Base-by-base conservation (phyloP, 2,329 filamentous ascomycete genomes). In the Microsporum audouinii region DNA sequence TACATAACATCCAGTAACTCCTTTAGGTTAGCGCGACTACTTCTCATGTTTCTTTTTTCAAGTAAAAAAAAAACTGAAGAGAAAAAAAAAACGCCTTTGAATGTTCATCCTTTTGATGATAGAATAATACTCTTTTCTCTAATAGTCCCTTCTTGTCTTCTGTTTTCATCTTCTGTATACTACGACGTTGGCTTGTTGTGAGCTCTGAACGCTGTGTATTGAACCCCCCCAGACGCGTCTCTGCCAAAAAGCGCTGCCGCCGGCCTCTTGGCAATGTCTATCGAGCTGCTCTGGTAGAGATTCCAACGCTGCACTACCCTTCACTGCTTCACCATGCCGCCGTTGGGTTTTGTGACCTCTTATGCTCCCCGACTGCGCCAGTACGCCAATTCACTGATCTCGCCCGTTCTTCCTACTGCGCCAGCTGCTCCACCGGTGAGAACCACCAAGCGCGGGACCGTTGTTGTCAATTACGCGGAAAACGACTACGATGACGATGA, bases 381-480 rank as follows among this genome's bases (percentile, higher is more conserved):
- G 65, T 96, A 95, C 78, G 89, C 88, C 73, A 97, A 97, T 78
- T 89, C 92, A 41, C 84, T 97, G 60, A 83, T 96, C 64, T 89
- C 89, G 29, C 91, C 92, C 39, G 85, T 94, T 64, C 83, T 92
- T 64, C 88, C 88, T 65, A 82, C 82, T 60, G 85, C 84, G 64
- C 81, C 86, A 66, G 79, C 80, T 61, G 86, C 84, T 29, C 83
- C 87, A 43, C 78, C 83, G 63, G 82, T 89, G 68, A 85, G 92
- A 71, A 95, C 89, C n/a, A 97, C 94, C 6, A 97, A 99, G 79
- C 88, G 94, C 75, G 94, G 94, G 62, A 97, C 94, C 1, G 94
- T 89, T 38, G 89, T 92, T 65, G 94, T 97, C 76, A 99, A 96
- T 77, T 99, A 99, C 71, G 92, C 94, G 29, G 94, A 99, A 72